phyloP scores from a whole-genome alignment of 352 stramenopile genomes.

The Phytophthora sansomeana region DNA sequence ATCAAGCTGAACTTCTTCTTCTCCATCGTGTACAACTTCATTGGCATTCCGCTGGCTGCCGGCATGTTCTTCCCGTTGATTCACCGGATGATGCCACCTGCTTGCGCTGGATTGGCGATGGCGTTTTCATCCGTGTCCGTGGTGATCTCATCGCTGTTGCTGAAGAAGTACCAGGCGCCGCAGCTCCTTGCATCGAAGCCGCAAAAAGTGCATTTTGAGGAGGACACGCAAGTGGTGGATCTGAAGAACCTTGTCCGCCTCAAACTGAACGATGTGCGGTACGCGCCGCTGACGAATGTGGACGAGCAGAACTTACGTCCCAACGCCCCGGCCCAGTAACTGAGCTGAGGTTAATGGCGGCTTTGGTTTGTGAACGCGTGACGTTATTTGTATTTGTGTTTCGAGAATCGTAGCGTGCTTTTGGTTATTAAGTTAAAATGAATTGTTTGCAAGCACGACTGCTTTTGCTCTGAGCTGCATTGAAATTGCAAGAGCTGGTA shows the following conservation, averaged over 20 bases:
- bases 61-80: too few species aligned
- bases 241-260: constrained; percentile 79
- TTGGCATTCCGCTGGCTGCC: too few species aligned
- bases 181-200: constrained; percentile 47
- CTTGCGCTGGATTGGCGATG: constrained; percentile 88
- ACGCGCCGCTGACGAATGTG: constrained; percentile 73
- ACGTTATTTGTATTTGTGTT: constrained; percentile 28
- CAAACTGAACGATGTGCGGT: constrained; percentile 66
- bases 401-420: constrained; percentile 18
- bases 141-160: constrained; percentile 82
- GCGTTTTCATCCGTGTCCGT: constrained; percentile 91
- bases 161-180: constrained; percentile 81
- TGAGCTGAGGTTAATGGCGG: neutral
- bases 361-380: neutral
- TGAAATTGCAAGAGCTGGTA: constrained; percentile 3
- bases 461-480: neutral
- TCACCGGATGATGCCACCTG: constrained; percentile 88
- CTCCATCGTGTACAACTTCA: too few species aligned
- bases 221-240: constrained; percentile 76
- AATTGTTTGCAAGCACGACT: neutral
- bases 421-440: constrained; percentile 14
- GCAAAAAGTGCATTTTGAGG: constrained; percentile 55
- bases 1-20: too few species aligned
- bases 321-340: constrained; percentile 20
- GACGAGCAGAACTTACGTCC: constrained; percentile 40